Conservation (phyloP, 768 basidiomycete genomes). For the Leccinellum rugosiceps region DNA sequence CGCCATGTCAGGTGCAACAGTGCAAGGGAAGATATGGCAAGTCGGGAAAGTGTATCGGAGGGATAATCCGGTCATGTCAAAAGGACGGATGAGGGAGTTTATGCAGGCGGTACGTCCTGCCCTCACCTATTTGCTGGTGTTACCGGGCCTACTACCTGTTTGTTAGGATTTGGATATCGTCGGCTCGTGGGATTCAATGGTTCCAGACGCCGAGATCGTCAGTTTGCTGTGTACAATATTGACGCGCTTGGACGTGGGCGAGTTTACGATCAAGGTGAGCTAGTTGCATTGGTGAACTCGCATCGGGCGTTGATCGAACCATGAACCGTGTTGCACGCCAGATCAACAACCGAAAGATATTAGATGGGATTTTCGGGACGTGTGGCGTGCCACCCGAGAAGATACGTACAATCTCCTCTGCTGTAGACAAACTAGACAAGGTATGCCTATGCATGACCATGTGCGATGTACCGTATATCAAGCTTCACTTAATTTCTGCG, state of each 20-base stretch:
- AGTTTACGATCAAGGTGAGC: slow-evolving; percentile 87
- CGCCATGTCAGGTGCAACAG: slow-evolving; percentile 89
- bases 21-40: slow-evolving; percentile 88
- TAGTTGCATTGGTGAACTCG: neutral
- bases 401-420: slow-evolving; percentile 89
- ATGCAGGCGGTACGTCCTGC: slow-evolving; percentile 76
- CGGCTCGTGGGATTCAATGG: slow-evolving; percentile 93
- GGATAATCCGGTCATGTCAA: slow-evolving; percentile 96
- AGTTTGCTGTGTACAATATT: slow-evolving; percentile 80
- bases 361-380: slow-evolving; percentile 95
- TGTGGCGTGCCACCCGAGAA: slow-evolving; percentile 92
- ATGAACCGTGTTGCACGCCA: slow-evolving; percentile 26
- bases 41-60: slow-evolving; percentile 98
- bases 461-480: neutral
- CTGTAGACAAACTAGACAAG: slow-evolving; percentile 99
- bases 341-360: slow-evolving; percentile 95
- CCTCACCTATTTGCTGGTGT: neutral
- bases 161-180: slow-evolving; percentile 91
- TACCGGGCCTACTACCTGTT: neutral
- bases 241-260: slow-evolving; percentile 82
- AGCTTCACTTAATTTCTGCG: neutral
- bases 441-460: slow-evolving; percentile 35
- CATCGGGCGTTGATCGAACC: neutral
- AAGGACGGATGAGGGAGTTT: slow-evolving; percentile 98
- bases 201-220: slow-evolving; percentile 91